These are phyloP conservation scores for Delphinella strobiligena DNA, from an alignment of 2,329 filamentous ascomycete genomes.

Conservation along the genomic window DNA sequence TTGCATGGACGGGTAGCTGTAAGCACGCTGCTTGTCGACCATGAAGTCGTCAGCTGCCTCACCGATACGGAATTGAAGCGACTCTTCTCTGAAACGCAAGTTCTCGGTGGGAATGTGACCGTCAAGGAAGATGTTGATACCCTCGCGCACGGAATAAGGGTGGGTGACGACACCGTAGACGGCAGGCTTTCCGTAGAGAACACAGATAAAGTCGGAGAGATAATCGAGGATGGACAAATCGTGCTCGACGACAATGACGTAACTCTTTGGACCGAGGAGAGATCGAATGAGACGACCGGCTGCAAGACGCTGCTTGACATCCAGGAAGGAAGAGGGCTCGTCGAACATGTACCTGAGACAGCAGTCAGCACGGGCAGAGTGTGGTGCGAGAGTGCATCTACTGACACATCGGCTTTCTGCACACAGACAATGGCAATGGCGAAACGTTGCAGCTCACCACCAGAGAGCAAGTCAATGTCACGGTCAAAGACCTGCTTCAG, in stretches of 20 bases:
- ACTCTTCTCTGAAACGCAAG: constrained; percentile 94
- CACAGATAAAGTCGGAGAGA: constrained; percentile 95
- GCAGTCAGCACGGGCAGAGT: too few relatives aligned
- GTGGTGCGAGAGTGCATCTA: too few relatives aligned
- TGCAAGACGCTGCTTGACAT: constrained; percentile 96
- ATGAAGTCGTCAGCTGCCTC: constrained; percentile 84
- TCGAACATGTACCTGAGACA: constrained; percentile 99
- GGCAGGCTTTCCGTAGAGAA: constrained; percentile 89
- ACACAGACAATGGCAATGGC: constrained; percentile 94
- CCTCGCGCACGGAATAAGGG: constrained; percentile 90
- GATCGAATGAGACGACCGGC: constrained; percentile 88
- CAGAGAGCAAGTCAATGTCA: constrained; percentile 80
- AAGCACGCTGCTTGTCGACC: constrained; percentile 71
- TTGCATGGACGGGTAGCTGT: constrained; percentile 79
- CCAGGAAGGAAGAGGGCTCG: constrained; percentile 95
- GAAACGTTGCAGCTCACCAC: constrained; percentile 96
- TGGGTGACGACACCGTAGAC: constrained; percentile 97
- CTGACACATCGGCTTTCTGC: constrained; percentile 86
- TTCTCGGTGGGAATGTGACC: constrained; percentile 98
- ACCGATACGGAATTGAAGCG: constrained; percentile 84
- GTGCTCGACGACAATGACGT: constrained; percentile 98
- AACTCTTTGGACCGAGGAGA: constrained; percentile 77
- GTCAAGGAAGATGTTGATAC: constrained; percentile 98
- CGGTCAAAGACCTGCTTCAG: constrained; percentile 82
- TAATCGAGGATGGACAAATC: constrained; percentile 98